These are phyloP conservation scores for Singerocomus inundabilis DNA, from an alignment of 1,284 basidiomycete species.

Conservation along the genomic window DNA sequence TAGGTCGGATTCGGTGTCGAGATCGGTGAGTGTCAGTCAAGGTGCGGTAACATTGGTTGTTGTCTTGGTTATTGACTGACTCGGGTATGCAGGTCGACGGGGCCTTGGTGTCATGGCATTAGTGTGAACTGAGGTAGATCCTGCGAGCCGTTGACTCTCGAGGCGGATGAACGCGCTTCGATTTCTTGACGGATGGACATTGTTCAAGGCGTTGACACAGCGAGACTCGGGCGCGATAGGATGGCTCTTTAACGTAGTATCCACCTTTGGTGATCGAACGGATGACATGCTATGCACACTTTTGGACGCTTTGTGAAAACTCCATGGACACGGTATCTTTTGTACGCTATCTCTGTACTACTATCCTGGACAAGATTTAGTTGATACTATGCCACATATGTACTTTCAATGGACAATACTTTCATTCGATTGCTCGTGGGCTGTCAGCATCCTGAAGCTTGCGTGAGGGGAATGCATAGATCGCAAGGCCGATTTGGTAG, in stretches of 20 bases:
- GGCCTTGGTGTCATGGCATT: constrained; percentile 14
- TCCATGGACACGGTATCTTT: background rate
- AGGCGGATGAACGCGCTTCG: background rate
- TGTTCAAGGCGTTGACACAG: background rate
- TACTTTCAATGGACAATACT: background rate
- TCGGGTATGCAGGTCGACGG: constrained; percentile 1
- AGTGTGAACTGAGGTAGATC: constrained; percentile 18
- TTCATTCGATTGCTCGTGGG: too few relatives aligned
- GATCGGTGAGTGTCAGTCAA: constrained; percentile 7
- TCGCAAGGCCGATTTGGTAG: too few relatives aligned
- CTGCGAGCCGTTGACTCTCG: constrained; percentile 11
- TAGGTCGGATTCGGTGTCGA: background rate
- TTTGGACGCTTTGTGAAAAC: background rate
- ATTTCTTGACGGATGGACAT: background rate
- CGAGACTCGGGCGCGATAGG: background rate
- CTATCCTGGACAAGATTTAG: constrained; percentile 4
- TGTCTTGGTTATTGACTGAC: constrained; percentile 1
- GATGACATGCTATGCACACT: background rate
- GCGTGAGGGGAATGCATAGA: too few relatives aligned
- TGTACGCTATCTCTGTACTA: background rate
- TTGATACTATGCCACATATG: background rate
- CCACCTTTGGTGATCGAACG: background rate
- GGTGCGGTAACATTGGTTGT: background rate
- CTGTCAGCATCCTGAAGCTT: too few relatives aligned
- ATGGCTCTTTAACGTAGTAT: background rate